These are phyloP conservation scores for Naumovozyma dairenensis DNA, from an alignment of 805 yeast species.

Conservation along the genomic window DNA sequence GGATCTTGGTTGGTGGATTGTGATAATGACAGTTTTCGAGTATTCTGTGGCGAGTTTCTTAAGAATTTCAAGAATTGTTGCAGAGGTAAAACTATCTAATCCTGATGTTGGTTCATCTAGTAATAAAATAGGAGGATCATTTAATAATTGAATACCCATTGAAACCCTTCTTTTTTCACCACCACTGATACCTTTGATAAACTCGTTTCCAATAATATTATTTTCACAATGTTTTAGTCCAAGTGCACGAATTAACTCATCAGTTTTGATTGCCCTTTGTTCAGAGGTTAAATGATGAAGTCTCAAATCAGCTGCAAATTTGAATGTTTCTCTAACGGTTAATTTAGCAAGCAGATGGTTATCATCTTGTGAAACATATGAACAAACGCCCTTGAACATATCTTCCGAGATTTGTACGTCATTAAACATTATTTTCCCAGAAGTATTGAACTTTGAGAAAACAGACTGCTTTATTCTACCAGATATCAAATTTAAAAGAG, in stretches of 20 bases:
- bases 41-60: constrained; percentile 42
- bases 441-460: constrained; percentile 22
- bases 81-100: constrained; percentile 69
- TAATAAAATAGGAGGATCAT: constrained; percentile 60
- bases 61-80: constrained; percentile 53
- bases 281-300: constrained; percentile 37
- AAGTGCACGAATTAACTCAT: constrained; percentile 49
- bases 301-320: constrained; percentile 61
- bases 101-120: constrained; percentile 90
- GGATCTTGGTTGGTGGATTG: constrained; percentile 78
- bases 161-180: constrained; percentile 84
- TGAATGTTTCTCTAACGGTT: constrained; percentile 70
- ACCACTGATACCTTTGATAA: constrained; percentile 66
- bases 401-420: constrained; percentile 28
- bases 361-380: constrained; percentile 79
- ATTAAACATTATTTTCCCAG: constrained; percentile 40
- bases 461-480: constrained; percentile 38
- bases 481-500: constrained; percentile 53
- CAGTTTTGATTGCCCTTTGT: constrained; percentile 40
- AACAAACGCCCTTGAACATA: constrained; percentile 39
- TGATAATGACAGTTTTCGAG: constrained; percentile 59
- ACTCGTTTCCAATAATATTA: constrained; percentile 53
- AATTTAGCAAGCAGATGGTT: constrained; percentile 57
- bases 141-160: constrained; percentile 67
- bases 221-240: constrained; percentile 74